Evolutionary conservation across 495 filamentous ascomycete species (phyloP).

Genomic region (Aspergillus diversus): DNA sequence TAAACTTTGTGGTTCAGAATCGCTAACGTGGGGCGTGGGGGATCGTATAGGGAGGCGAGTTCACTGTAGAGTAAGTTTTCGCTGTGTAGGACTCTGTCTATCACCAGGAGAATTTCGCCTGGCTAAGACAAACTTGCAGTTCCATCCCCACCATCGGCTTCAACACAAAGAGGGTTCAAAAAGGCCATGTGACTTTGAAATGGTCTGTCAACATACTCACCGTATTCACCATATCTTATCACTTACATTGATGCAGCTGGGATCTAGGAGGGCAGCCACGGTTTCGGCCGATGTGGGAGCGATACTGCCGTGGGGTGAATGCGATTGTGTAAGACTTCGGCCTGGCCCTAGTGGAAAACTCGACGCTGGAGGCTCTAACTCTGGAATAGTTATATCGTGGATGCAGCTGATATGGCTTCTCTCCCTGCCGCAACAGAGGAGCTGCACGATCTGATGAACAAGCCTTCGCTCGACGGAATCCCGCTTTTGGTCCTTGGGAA

Average conservation of each 20-base stretch:
- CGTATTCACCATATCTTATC: background rate
- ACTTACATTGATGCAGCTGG: conserved; percentile 63
- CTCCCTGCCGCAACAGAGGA: conserved; percentile 90
- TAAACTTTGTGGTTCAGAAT: conserved; percentile 8
- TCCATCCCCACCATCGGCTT: conserved; percentile 98
- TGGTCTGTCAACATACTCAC: conserved; percentile 59
- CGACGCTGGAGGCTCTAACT: conserved; percentile 21
- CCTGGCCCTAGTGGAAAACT: background rate
- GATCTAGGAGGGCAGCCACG: conserved; percentile 96
- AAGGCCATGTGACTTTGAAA: conserved; percentile 97
- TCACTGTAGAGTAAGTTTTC: conserved; percentile 92
- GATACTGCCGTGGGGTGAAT: conserved; percentile 96
- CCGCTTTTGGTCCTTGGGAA: conserved; percentile 96
- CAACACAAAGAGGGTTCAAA: conserved; percentile 98
- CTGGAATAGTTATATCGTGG: conserved; percentile 78
- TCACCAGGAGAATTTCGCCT: conserved; percentile 15
- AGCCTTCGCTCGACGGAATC: conserved; percentile 84
- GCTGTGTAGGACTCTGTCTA: conserved; percentile 18
- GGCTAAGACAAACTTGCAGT: conserved; percentile 59
- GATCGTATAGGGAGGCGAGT: conserved; percentile 82
- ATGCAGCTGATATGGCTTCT: conserved; percentile 80
- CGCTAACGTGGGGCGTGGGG: conserved; percentile 28
- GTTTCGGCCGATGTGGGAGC: conserved; percentile 98
- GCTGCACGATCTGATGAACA: conserved; percentile 84
- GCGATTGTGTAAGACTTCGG: conserved; percentile 77